Percentiles rank a stretch among this genome's conserved stretches.
Evolutionary conservation across 2,329 filamentous ascomycete genomes (phyloP).

Genomic region (Dothidotthia symphoricarpi): DNA sequence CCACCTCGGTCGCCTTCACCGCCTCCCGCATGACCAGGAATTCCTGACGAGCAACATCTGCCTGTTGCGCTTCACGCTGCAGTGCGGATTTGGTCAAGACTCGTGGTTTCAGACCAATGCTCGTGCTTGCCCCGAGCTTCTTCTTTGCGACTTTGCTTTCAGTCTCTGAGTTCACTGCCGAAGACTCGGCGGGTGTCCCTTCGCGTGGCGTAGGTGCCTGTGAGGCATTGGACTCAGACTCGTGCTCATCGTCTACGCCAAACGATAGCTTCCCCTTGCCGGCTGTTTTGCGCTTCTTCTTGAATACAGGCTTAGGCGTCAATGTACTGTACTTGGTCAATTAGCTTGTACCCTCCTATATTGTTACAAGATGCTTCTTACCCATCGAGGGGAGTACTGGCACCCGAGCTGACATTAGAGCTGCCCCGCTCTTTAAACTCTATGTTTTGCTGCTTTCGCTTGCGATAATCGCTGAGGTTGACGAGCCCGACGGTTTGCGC

Average conservation of each 20-base stretch:
- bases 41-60: conserved; percentile 72
- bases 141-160: conserved; percentile 42
- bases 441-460: conserved; percentile 89
- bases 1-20: conserved; percentile 84
- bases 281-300: conserved; percentile 57
- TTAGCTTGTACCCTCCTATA: conserved; percentile 44
- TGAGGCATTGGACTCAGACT: conserved; percentile 49
- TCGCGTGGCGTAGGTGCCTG: conserved; percentile 42
- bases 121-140: conserved; percentile 60
- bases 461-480: conserved; percentile 88
- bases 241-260: conserved; percentile 65
- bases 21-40: conserved; percentile 80
- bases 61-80: conserved; percentile 73
- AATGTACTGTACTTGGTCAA: conserved; percentile 57
- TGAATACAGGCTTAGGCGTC: conserved; percentile 51
- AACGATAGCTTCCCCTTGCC: conserved; percentile 67
- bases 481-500: conserved; percentile 89
- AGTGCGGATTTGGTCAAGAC: conserved; percentile 73
- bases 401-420: conserved; percentile 59
- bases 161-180: conserved; percentile 33
- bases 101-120: conserved; percentile 62
- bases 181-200: conserved; percentile 40
- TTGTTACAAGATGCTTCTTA: conserved; percentile 44
- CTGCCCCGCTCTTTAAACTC: conserved; percentile 85
- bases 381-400: conserved; percentile 58